phyloP scores from a whole-genome alignment of 2,329 filamentous ascomycete genomes.

The Fusarium algeriense region DNA sequence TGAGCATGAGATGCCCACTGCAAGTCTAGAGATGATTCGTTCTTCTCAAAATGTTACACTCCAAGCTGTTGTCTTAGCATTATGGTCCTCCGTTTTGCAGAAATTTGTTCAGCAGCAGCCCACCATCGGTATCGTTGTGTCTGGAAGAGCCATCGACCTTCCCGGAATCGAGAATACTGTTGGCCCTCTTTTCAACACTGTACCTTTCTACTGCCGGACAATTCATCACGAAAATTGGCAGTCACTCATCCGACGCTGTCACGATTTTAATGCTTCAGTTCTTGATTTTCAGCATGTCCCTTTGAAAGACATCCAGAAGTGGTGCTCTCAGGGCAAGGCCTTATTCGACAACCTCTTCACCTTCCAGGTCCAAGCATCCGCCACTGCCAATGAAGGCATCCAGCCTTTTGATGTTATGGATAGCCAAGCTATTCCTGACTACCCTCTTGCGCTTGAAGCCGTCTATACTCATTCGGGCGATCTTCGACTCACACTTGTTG shows the following conservation, averaged over 20 bases:
- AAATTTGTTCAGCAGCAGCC: slow-evolving; percentile 60
- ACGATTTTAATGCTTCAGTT: slow-evolving; percentile 75
- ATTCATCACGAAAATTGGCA: slow-evolving; percentile 65
- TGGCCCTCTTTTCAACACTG: slow-evolving; percentile 90
- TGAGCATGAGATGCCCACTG: slow-evolving; percentile 52
- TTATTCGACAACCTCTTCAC: slow-evolving; percentile 87
- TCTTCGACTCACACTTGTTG: slow-evolving; percentile 70
- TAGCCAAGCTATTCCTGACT: slow-evolving; percentile 69
- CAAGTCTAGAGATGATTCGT: slow-evolving; percentile 64
- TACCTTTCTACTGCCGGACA: slow-evolving; percentile 74
- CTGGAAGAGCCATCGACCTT: slow-evolving; percentile 79
- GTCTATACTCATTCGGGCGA: slow-evolving; percentile 62
- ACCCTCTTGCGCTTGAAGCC: slow-evolving; percentile 82
- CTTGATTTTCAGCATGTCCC: slow-evolving; percentile 80
- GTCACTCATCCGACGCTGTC: slow-evolving; percentile 71
- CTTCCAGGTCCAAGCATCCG: slow-evolving; percentile 71
- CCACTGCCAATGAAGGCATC: slow-evolving; percentile 42
- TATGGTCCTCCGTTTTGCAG: slow-evolving; percentile 76
- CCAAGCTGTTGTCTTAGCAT: slow-evolving; percentile 82
- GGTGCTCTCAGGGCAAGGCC: slow-evolving; percentile 70
- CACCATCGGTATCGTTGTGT: slow-evolving; percentile 80
- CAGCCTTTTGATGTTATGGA: slow-evolving; percentile 67
- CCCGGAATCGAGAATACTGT: slow-evolving; percentile 74
- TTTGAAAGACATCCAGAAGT: slow-evolving; percentile 83
- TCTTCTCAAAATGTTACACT: slow-evolving; percentile 76